Evolutionary conservation across 1,139 yeast genomes (phyloP), one percentile per base, ranked within the genome.

Genomic region (Sugiyamaella japonica): DNA sequence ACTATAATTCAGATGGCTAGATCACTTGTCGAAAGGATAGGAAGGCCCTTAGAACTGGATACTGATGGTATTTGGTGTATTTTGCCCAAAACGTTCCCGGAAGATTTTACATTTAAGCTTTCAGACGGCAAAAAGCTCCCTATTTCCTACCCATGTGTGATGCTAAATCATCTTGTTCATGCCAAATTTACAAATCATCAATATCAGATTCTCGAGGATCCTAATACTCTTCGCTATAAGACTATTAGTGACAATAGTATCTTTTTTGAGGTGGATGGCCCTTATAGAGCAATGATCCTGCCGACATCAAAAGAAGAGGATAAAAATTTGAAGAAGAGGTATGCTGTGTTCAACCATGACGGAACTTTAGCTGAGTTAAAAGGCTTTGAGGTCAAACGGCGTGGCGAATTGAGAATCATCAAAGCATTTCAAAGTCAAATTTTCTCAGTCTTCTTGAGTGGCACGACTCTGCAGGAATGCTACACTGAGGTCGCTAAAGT

Each of bases 21-120:
- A 60, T 76, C 86, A 1, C 75, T 93, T 56, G 97, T 95, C n/a
- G 99, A 93, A 69, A 77, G 97, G 63, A 75, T 95, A 2, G 99
- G 99, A 2, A 79, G 99, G 61, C 99, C 99, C 0, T 76, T 95
- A 59, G 99, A 95, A 68, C 79, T 95, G 61, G 99, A 95, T 71
- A 95, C 99, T 0, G 99, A 95, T 78, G 99, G 99, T 76, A 95
- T 95, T 68, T 95, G 99, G 99, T 95, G 99, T 80, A 93, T 91
- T 61, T 75, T 95, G 50, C 99, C 99, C 1, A 79, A 82, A 48
- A 81, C 96, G 1, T 95, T 95, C 68, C 99, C 99, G 0, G 99
- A 93, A 66, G 88, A 90, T 62, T 90, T 79, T 68, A 77, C 77
- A 28, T 82, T 95, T 66, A 79, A 82, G 59, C 71, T 88, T 61